Evolutionary conservation across 495 filamentous ascomycete genomes (phyloP), one percentile per base, ranked within the genome.

Genomic region (Haplographium delicatum): DNA sequence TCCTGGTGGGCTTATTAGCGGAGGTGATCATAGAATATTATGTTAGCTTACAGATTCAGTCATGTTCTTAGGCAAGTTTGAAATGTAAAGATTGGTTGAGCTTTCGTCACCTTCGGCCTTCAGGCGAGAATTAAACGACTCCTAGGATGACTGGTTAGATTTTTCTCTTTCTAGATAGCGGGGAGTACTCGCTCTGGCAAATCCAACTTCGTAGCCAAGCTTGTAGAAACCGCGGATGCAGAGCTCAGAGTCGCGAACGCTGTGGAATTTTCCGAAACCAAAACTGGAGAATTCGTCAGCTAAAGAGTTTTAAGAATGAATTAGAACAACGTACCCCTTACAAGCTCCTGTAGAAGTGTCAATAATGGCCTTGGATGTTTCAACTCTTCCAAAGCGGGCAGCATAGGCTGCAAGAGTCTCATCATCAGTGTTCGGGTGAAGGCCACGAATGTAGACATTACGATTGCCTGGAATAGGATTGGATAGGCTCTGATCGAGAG

Each of bases 41-140:
- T 56, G 47, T 25, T 40, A 44, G 72, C 81, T 63, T 71, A 89
- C 90, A 54, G 86, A 81, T 69, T 97, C 93, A 39, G 84, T 91
- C 78, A 94, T 86, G 51, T 81, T 79, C 59, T 85, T 85, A 5
- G 94, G 93, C 34, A 99, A 77, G 67, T 97, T 97, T 11, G 93
- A 97, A 42, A 96, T 84, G 62, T 99, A 99, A 40, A 99, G 80
- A 59, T 99, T 99, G 47, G 91, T 96, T 39, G 93, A 96, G 26
- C 65, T 56, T 28, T 82, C 83, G 62, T 97, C 89, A 44, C 87
- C 84, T 53, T 96, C 80, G 40, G 88, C 89, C 71, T 96, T 95
- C 40, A 99, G 85, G 54, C 93, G 85, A 51, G 88, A 85, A 62
- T 97, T 97, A 71, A 96, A 95, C 9, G 89, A 95, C 69, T 96